Base-by-base conservation (phyloP, 495 filamentous ascomycete species). In the Massariosphaeria phaeospora region DNA sequence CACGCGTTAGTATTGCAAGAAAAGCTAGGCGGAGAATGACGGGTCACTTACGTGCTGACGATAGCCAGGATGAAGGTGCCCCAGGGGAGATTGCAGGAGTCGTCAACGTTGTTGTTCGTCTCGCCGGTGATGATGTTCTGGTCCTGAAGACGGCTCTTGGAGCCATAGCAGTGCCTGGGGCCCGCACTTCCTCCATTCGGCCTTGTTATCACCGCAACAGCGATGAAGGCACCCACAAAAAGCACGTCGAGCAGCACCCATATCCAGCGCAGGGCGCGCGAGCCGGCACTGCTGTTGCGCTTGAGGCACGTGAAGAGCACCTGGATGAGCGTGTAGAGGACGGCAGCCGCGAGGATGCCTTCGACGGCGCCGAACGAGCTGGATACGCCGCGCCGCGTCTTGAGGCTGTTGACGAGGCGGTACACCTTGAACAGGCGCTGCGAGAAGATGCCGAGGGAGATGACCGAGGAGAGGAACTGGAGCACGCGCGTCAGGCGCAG, bases 371-470 rank as follows among this genome's bases (percentile, higher is more conserved):
- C 64, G 18, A 63, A 49, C 11, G 62, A 51, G 0, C 30, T 29
- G 39, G 52, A 61, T 38, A 68, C 34, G 25, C 59, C 50, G 31
- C 56, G 56, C 1, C 13, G 23, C 2, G 41, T 48, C n/a, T 54
- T 53, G 41, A 59, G 23, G 4, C 10, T 48, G 38, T 57, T 52
- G 42, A 48, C 40, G 27, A 69, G 66, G 20, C 60, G 63, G 64
- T 68, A 61, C 52, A 70, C 63, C 42, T 70, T 71, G 54, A 57
- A 57, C 17, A 70, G 1, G 29, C 69, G 66, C 3, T 33, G 41
- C 38, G 66, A 64, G 62, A 72, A 73, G 52, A 73, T 55, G 30
- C 61, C 65, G 39, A 73, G 64, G 29, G 70, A 72, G 61, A 65
- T 53, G 55, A 54, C 35, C 24, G 69, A 47, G 39, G 66, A 71